Conservation (phyloP, 1,139 yeast genomes). For the Candida smagusa region DNA sequence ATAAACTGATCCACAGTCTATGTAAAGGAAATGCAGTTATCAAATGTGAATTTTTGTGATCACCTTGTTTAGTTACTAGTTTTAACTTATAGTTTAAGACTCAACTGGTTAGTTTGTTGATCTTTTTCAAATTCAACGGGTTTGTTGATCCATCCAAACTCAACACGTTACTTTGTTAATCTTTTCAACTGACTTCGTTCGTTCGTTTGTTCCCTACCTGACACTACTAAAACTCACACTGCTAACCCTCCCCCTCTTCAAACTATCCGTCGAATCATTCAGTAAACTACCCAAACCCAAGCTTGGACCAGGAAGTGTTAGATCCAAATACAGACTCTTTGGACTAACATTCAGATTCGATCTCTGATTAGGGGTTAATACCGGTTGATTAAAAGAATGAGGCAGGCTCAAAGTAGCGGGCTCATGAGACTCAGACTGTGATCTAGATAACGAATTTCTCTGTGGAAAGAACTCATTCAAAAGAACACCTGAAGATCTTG, state of each 20-base stretch:
- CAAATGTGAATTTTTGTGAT: too few relatives aligned
- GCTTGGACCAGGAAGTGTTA: neutral
- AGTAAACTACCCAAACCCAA: conserved; percentile 1
- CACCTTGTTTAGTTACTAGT: too few relatives aligned
- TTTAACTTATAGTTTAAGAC: neutral
- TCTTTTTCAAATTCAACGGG: too few relatives aligned
- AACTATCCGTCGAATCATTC: conserved; percentile 11
- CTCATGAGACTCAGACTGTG: neutral
- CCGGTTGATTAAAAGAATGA: conserved; percentile 2
- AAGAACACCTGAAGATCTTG: conserved; percentile 13
- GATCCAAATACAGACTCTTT: neutral
- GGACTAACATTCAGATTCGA: too few relatives aligned
- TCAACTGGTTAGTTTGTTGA: neutral
- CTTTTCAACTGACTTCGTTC: too few relatives aligned
- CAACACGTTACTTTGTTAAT: too few relatives aligned
- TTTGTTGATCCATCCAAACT: too few relatives aligned
- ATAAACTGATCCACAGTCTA: too few relatives aligned
- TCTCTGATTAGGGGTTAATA: too few relatives aligned
- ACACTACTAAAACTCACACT: conserved; percentile 35
- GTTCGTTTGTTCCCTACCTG: conserved; percentile 13
- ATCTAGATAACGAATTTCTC: neutral
- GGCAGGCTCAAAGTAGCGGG: neutral
- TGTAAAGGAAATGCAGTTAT: too few relatives aligned
- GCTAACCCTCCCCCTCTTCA: conserved; percentile 11
- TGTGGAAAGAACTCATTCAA: neutral